Evolutionary conservation across 176 grass and related monocot species (phyloP).

Genomic region (Musa schizocarpa): DNA sequence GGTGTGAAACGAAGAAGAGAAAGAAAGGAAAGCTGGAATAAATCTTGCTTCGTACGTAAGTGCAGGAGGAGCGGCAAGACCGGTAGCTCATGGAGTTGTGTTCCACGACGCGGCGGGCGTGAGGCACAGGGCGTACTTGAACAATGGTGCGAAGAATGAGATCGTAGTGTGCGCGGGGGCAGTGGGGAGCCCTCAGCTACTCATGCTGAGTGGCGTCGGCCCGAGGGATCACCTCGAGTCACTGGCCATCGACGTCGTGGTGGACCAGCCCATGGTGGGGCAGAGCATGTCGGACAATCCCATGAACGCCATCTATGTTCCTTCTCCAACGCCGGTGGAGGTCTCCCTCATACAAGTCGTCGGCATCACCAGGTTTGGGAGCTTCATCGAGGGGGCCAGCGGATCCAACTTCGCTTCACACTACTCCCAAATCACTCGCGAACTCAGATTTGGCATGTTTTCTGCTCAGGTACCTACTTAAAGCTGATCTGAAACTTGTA

Average conservation of each 20-base stretch:
- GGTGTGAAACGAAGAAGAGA: too few relatives aligned
- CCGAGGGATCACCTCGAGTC: not conserved
- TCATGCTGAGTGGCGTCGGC: slow-evolving; percentile 13
- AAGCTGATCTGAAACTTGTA: too few relatives aligned
- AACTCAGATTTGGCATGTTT: not conserved
- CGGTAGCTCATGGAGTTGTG: slow-evolving; percentile 1
- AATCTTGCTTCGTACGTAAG: not conserved
- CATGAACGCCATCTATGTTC: slow-evolving; percentile 3
- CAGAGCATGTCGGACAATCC: slow-evolving; percentile 14
- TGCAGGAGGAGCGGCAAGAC: not conserved
- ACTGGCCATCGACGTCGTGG: slow-evolving; percentile 4
- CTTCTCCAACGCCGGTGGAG: slow-evolving; percentile 7
- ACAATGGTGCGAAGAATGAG: not conserved
- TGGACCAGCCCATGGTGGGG: slow-evolving; percentile 1
- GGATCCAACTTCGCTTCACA: not conserved
- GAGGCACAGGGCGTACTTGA: slow-evolving; percentile 1
- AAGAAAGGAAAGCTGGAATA: not conserved
- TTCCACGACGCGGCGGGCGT: not conserved
- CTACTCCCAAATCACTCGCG: not conserved
- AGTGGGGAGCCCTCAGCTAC: slow-evolving; percentile 9
- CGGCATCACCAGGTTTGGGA: slow-evolving; percentile 10
- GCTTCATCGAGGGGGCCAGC: not conserved
- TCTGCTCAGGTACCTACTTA: not conserved
- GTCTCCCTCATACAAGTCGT: slow-evolving; percentile 6
- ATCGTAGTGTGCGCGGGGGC: slow-evolving; percentile 12